These are phyloP conservation scores for Alternaria arborescens DNA, from an alignment of 2,329 filamentous ascomycete species.

Conservation along the genomic window DNA sequence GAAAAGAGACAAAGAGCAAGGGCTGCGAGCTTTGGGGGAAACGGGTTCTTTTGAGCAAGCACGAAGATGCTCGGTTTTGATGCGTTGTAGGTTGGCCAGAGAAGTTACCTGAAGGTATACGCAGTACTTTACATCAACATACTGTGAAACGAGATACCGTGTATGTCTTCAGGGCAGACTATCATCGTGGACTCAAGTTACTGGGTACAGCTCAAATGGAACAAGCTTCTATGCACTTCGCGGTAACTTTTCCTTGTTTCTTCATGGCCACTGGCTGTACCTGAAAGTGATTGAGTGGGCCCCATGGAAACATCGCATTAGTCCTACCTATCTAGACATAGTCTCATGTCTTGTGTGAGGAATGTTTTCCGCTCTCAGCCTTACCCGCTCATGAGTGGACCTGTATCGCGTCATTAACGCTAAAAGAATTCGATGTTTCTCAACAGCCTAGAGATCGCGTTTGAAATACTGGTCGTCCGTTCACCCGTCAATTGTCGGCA, in stretches of 20 bases:
- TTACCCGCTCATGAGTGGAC: slow-evolving; percentile 18
- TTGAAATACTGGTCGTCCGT: slow-evolving; percentile 20
- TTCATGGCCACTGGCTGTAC: not conserved
- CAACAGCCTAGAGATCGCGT: slow-evolving; percentile 14
- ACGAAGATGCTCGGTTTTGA: not conserved
- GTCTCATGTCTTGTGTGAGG: not conserved
- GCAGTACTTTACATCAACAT: not conserved
- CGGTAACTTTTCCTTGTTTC: not conserved
- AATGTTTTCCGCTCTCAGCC: slow-evolving; percentile 13
- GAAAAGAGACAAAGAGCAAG: slow-evolving; percentile 27
- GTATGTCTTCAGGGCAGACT: not conserved
- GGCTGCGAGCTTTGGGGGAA: slow-evolving; percentile 43
- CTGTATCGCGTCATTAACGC: slow-evolving; percentile 41
- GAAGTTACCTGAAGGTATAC: not conserved
- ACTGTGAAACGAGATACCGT: not conserved
- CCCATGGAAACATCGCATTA: not conserved
- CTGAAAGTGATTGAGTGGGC: not conserved
- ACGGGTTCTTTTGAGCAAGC: slow-evolving; percentile 1
- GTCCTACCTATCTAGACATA: not conserved
- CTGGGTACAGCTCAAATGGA: not conserved
- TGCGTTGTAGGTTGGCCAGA: not conserved
- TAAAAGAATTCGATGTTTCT: slow-evolving; percentile 33
- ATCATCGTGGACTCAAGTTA: not conserved
- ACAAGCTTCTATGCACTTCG: not conserved
- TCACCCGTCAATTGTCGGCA: slow-evolving; percentile 11